phyloP scores from a whole-genome alignment of 768 basidiomycete genomes.

The Leccinum fibrillosum region DNA sequence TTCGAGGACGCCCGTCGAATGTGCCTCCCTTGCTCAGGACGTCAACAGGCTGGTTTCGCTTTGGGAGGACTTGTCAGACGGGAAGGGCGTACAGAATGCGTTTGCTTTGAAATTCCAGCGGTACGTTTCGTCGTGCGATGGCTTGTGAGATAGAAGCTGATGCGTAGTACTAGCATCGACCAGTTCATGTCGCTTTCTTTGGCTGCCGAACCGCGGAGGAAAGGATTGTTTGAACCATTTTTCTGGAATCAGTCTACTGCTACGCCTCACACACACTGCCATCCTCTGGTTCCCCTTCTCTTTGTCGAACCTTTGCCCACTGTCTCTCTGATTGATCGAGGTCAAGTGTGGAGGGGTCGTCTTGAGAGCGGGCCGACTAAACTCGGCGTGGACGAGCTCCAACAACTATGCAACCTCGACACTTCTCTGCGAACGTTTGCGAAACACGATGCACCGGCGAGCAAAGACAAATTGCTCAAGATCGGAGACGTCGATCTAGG shows the following conservation, averaged over 20 bases:
- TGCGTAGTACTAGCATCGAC: constrained; percentile 47
- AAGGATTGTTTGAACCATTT: constrained; percentile 71
- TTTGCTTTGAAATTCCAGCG: constrained; percentile 58
- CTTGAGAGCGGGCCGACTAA: constrained; percentile 57
- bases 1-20: constrained; percentile 37
- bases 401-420: constrained; percentile 54
- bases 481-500: constrained; percentile 49
- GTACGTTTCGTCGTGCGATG: constrained; percentile 37
- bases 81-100: constrained; percentile 36
- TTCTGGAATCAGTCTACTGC: constrained; percentile 58
- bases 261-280: constrained; percentile 36
- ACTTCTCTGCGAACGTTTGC: constrained; percentile 35
- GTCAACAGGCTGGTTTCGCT: constrained; percentile 48
- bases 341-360: constrained; percentile 60
- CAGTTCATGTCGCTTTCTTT: constrained; percentile 78
- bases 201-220: constrained; percentile 70
- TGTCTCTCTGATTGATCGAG: constrained; percentile 64
- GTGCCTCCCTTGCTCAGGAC: constrained; percentile 44
- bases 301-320: constrained; percentile 75
- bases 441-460: constrained; percentile 13
- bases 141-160: neutral
- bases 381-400: constrained; percentile 53
- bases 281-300: constrained; percentile 60
- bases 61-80: constrained; percentile 51
- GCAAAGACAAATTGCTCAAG: constrained; percentile 27